phyloP scores from a whole-genome alignment of 768 basidiomycete genomes.

The Phylloporus scabripes region DNA sequence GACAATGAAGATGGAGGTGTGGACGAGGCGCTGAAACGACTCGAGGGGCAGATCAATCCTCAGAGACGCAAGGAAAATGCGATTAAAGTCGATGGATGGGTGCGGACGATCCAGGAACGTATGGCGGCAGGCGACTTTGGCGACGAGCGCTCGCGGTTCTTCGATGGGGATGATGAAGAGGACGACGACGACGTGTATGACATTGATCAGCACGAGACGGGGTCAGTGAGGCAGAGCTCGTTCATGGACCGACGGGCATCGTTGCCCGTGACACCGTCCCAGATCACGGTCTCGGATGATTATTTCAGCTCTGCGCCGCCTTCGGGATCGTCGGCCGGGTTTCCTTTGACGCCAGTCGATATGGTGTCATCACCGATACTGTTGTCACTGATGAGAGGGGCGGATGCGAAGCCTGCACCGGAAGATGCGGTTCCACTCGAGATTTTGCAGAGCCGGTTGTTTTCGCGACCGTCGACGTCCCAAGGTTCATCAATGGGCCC shows the following conservation, averaged over 20 bases:
- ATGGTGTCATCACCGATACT: background rate
- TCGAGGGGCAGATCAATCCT: slow-evolving; percentile 84
- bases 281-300: slow-evolving; percentile 22
- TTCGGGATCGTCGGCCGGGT: slow-evolving; percentile 13
- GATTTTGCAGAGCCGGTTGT: slow-evolving; percentile 56
- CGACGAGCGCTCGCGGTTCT: slow-evolving; percentile 55
- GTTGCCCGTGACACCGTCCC: slow-evolving; percentile 18
- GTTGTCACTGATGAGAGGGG: slow-evolving; percentile 29
- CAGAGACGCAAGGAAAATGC: slow-evolving; percentile 64
- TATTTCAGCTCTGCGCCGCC: slow-evolving; percentile 17
- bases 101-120: slow-evolving; percentile 63
- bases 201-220: slow-evolving; percentile 32
- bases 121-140: slow-evolving; percentile 60
- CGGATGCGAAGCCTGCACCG: slow-evolving; percentile 44
- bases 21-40: slow-evolving; percentile 69
- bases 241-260: slow-evolving; percentile 2
- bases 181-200: slow-evolving; percentile 30
- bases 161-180: slow-evolving; percentile 39
- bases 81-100: slow-evolving; percentile 79
- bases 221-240: slow-evolving; percentile 14
- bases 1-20: slow-evolving; percentile 76
- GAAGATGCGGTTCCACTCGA: slow-evolving; percentile 66
- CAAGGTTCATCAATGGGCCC: slow-evolving; percentile 23
- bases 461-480: slow-evolving; percentile 34
- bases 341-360: slow-evolving; percentile 15